Evolutionary conservation across 2,329 filamentous ascomycete genomes (phyloP).

Genomic region (Xylaria arbuscula): DNA sequence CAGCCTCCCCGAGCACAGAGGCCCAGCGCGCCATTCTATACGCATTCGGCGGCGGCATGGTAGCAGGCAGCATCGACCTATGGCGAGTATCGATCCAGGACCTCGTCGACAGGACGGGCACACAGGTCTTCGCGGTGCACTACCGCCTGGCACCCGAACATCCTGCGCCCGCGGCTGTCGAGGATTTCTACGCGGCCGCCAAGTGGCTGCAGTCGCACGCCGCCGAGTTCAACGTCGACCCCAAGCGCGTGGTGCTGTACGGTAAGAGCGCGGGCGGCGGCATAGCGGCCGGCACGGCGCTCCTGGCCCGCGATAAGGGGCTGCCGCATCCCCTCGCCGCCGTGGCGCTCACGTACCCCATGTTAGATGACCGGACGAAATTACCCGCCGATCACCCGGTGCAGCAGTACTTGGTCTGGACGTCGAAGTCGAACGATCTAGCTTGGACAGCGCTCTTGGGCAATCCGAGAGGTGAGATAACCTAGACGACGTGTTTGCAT

Average conservation of each 20-base stretch:
- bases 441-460: constrained; percentile 40
- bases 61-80: constrained; percentile 40
- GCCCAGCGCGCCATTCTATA: constrained; percentile 43
- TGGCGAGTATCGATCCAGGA: constrained; percentile 30
- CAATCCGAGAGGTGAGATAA: constrained; percentile 31
- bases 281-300: constrained; percentile 43
- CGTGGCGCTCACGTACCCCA: constrained; percentile 49
- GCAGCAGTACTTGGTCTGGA: constrained; percentile 34
- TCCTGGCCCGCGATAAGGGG: constrained; percentile 54
- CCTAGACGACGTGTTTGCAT: background rate
- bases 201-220: constrained; percentile 52
- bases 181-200: constrained; percentile 51
- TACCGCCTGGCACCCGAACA: constrained; percentile 63
- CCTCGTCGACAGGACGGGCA: constrained; percentile 33
- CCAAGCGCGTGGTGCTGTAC: constrained; percentile 39
- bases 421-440: constrained; percentile 30
- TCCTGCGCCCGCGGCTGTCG: constrained; percentile 56
- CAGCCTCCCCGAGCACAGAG: background rate
- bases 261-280: constrained; percentile 44
- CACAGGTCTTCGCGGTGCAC: constrained; percentile 53
- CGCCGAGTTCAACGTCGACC: constrained; percentile 40
- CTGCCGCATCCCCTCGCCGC: constrained; percentile 45
- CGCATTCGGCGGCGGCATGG: constrained; percentile 44
- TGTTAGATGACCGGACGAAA: constrained; percentile 50
- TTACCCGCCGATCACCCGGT: constrained; percentile 38